A percentile compares a stretch with the other conserved stretches of the same genome.
Conservation (phyloP, 2,329 filamentous ascomycete species). For the Verticillium albo-atrum region DNA sequence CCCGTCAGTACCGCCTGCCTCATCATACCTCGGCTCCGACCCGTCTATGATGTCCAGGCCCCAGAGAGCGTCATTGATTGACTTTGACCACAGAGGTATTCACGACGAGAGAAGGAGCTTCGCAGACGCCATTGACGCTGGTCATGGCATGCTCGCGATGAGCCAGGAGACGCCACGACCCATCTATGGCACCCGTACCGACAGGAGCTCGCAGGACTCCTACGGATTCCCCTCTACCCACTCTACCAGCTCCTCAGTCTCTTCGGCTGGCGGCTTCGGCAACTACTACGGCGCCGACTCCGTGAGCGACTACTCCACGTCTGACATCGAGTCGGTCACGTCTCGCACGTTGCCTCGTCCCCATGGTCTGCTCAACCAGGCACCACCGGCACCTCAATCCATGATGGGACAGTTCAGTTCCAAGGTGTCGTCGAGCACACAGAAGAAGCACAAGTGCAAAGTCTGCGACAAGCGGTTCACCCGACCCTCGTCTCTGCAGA, state of each 20-base stretch:
- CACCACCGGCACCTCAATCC: conserved; percentile 81
- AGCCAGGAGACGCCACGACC: conserved; percentile 92
- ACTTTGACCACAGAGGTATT: conserved; percentile 41
- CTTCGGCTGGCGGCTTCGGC: conserved; percentile 80
- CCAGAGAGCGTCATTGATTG: conserved; percentile 60
- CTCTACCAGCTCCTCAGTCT: conserved; percentile 86
- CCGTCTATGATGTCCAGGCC: conserved; percentile 37
- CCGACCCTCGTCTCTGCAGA: conserved; percentile 87
- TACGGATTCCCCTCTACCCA: conserved; percentile 87
- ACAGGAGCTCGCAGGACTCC: conserved; percentile 73
- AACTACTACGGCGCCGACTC: conserved; percentile 82
- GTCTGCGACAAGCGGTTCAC: conserved; percentile 98
- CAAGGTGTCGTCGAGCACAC: conserved; percentile 89
- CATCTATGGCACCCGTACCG: conserved; percentile 70
- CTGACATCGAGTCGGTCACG: conserved; percentile 76
- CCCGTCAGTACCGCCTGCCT: conserved; percentile 58
- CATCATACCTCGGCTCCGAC: conserved; percentile 17
- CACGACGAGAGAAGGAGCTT: conserved; percentile 63
- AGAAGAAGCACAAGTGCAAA: conserved; percentile 99
- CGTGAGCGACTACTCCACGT: conserved; percentile 91
- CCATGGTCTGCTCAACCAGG: conserved; percentile 54
- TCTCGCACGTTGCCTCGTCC: conserved; percentile 83
- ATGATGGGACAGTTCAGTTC: conserved; percentile 99
- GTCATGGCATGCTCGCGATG: conserved; percentile 91
- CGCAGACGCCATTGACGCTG: conserved; percentile 86